Evolutionary conservation across 768 basidiomycete species (phyloP), one percentile per base, ranked within the genome.

Genomic region (Trametopsis cervina): DNA sequence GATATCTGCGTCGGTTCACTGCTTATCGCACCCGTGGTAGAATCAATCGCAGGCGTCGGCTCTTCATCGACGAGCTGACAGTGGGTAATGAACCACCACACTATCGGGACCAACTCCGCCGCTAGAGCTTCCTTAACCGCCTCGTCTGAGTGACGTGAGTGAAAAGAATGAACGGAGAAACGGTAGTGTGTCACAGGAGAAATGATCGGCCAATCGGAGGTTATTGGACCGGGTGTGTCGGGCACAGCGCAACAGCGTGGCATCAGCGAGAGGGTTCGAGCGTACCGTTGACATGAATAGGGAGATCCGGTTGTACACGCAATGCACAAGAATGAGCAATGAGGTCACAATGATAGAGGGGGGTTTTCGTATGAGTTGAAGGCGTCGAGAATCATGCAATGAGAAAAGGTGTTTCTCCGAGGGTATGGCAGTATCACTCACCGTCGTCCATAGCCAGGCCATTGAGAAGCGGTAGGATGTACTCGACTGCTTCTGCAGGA

Each of bases 1-100:
- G 83, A 78, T 39, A 98, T 81, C 40, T 62, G 68, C 57, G 66
- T 76, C 23, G 54, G 60, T 15, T 33, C 50, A 9, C 53, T 0
- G 45, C 20, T 10, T 13, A 20, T 26, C 27, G 24, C 23, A 27
- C 29, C 29, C 7, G 29, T 33, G 15, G 29, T 15, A 17, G 21
- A 11, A 17, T 40, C 17, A 40, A 40, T 9, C 39, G 39, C 39
- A 7, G 39, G n/a, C n/a, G 7, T 17, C 39, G 39, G 39, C 39
- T 63, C 61, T 18, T 61, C 59, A 18, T 61, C 60, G 18, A 63
- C 60, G 35, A 63, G 51, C 35, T 46, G 54, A 45, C 60, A 63
- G 46, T 57, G 58, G 2, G 83, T 79, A 57, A 89, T 82, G 67
- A 95, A 97, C 83, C 90, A 95, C 91, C 91, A 96, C 41, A 96